Conservation (phyloP, 164 flowering plant species). For the Platanus orientalis region DNA sequence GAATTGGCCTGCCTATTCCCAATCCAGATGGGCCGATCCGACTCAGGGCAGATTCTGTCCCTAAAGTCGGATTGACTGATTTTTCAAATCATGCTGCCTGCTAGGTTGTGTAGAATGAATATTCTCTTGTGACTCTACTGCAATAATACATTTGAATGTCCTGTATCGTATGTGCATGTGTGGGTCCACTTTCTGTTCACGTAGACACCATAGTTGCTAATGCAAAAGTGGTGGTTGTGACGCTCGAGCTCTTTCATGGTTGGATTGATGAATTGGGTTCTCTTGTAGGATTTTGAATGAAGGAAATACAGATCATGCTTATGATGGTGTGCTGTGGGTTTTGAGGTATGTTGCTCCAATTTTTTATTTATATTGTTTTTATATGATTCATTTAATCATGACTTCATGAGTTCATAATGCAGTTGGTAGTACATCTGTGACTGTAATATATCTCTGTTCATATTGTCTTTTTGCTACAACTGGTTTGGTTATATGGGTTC, state of each 20-base stretch:
- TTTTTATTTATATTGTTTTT: background rate
- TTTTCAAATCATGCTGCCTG: too few species aligned
- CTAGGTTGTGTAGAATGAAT: too few species aligned
- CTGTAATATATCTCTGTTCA: background rate
- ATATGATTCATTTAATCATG: background rate
- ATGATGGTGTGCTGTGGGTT: conserved; percentile 85
- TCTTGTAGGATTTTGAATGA: conserved; percentile 61
- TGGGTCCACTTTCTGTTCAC: background rate
- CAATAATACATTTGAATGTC: background rate
- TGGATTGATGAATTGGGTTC: conserved; percentile 3
- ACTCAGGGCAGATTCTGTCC: too few species aligned
- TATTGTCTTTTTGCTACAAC: too few species aligned
- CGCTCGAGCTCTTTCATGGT: background rate
- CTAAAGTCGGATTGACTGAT: too few species aligned
- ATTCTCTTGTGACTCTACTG: too few species aligned
- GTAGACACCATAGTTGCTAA: background rate
- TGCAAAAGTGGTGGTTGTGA: background rate
- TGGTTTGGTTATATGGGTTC: too few species aligned
- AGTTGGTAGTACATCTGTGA: too few species aligned
- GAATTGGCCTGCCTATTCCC: too few species aligned
- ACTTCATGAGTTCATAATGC: background rate
- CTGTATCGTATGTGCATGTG: background rate
- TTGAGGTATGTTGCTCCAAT: conserved; percentile 48
- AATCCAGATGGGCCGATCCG: too few species aligned
- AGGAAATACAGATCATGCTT: conserved; percentile 63